A percentile compares a stretch with the other conserved stretches of the same genome.
Conservation (phyloP, 495 filamentous ascomycete genomes). For the Parathielavia hyrcaniae region DNA sequence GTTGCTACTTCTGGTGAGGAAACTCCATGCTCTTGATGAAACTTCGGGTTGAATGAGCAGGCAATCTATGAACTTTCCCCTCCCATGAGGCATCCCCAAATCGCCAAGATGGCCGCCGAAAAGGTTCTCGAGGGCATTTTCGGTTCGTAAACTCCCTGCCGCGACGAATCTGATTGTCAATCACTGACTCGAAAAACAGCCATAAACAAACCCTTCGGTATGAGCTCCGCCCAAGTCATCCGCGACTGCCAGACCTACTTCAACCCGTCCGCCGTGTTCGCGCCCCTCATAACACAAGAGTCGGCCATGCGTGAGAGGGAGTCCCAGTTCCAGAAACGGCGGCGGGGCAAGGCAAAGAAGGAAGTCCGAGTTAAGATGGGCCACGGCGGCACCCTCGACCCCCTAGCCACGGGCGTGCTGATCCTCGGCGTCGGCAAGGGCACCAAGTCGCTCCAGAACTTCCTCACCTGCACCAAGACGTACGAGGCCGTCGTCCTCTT, state of each 20-base stretch:
- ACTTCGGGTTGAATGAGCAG: neutral
- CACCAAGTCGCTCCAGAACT: conserved; percentile 71
- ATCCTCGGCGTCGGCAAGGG: conserved; percentile 81
- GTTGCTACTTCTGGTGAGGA: neutral
- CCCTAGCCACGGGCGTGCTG: conserved; percentile 86
- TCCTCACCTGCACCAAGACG: conserved; percentile 81
- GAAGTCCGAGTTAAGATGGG: conserved; percentile 80
- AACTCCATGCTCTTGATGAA: neutral
- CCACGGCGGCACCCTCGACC: conserved; percentile 93
- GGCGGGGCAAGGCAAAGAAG: conserved; percentile 46
- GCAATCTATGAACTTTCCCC: neutral
- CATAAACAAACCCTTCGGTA: conserved; percentile 82
- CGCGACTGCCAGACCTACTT: conserved; percentile 76
- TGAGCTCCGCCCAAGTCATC: conserved; percentile 81
- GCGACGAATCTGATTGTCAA: neutral
- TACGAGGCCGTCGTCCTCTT: conserved; percentile 89
- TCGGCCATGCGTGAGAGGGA: conserved; percentile 46
- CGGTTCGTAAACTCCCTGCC: conserved; percentile 40
- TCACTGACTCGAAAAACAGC: conserved; percentile 43
- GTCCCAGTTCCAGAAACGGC: conserved; percentile 48
- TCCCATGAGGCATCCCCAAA: conserved; percentile 24
- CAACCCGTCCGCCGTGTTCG: conserved; percentile 71
- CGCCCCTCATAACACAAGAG: conserved; percentile 63
- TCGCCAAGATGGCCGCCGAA: conserved; percentile 49
- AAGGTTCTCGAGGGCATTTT: conserved; percentile 70